Percentiles rank a stretch among this genome's conserved stretches.
These are phyloP conservation scores for Vinca minor DNA, from an alignment of 257 asterid species.

Conservation along the genomic window DNA sequence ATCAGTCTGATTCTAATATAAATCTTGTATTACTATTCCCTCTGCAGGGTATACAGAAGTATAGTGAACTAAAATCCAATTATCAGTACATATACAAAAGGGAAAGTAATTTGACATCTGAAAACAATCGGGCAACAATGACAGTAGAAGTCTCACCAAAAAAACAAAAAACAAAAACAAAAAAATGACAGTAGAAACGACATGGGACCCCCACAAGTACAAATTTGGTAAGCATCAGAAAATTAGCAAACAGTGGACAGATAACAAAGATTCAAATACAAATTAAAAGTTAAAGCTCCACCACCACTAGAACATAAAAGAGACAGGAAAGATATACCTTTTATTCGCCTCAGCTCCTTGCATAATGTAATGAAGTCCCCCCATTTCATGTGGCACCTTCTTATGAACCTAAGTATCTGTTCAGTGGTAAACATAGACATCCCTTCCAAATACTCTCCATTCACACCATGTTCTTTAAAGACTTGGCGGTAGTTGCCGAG, in stretches of 20 bases:
- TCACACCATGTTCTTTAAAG: conserved; percentile 88
- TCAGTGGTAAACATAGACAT: conserved; percentile 98
- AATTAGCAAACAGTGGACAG: not conserved
- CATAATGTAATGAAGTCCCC: conserved; percentile 97
- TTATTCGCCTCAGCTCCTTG: conserved; percentile 99
- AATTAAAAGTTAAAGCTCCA: not conserved
- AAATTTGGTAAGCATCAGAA: not conserved
- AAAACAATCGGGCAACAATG: not conserved
- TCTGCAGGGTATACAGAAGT: not conserved
- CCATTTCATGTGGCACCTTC: conserved; percentile 99
- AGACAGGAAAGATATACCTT: conserved; percentile 49
- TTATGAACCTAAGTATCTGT: conserved; percentile 94
- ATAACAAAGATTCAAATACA: not conserved
- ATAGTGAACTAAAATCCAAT: not conserved
- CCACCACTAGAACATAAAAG: not conserved
- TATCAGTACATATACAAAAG: not conserved
- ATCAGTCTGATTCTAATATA: not conserved
- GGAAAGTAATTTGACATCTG: not conserved
- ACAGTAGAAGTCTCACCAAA: no score
- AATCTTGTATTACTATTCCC: not conserved
- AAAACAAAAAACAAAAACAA: no score
- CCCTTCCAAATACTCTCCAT: conserved; percentile 97
- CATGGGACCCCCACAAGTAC: not conserved
- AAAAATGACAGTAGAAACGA: not conserved
- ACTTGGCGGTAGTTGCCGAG: conserved; percentile 82